Percentiles rank a stretch among this genome's conserved stretches.
Conservation (phyloP, 805 yeast genomes). For the Metschnikowia continentalis region DNA sequence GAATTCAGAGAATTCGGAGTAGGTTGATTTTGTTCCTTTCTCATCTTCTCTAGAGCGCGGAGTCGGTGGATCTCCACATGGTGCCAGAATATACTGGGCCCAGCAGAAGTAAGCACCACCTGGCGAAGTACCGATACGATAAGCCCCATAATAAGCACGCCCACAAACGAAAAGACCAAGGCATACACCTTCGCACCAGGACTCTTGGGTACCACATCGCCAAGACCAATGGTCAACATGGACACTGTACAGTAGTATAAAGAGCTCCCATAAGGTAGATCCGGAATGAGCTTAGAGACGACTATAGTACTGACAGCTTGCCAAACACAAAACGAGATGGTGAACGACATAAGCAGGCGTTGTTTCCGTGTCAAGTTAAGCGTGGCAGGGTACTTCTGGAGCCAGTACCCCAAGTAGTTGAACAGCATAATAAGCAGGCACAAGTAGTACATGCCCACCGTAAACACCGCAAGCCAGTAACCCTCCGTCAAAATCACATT, state of each 20-base stretch:
- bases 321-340: constrained; percentile 65
- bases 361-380: constrained; percentile 67
- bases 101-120: constrained; percentile 56
- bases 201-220: constrained; percentile 59
- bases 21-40: not conserved
- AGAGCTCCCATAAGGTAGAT: constrained; percentile 54
- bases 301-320: constrained; percentile 57
- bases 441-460: constrained; percentile 55
- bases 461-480: constrained; percentile 73
- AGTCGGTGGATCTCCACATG: constrained; percentile 50
- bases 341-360: constrained; percentile 68
- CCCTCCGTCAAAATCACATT: constrained; percentile 48
- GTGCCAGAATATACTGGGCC: constrained; percentile 65
- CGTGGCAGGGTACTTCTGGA: constrained; percentile 60
- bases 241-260: constrained; percentile 72
- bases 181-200: constrained; percentile 54
- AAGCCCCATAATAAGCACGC: constrained; percentile 70
- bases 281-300: constrained; percentile 38
- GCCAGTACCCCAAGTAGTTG: constrained; percentile 59
- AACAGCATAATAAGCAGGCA: constrained; percentile 51
- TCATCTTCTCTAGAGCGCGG: constrained; percentile 22
- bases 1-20: no score
- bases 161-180: constrained; percentile 62
- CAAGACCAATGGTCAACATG: constrained; percentile 74
- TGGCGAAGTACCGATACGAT: constrained; percentile 66